phyloP scores from a whole-genome alignment of 164 flowering plant species.

The Nelumbo lutea region DNA sequence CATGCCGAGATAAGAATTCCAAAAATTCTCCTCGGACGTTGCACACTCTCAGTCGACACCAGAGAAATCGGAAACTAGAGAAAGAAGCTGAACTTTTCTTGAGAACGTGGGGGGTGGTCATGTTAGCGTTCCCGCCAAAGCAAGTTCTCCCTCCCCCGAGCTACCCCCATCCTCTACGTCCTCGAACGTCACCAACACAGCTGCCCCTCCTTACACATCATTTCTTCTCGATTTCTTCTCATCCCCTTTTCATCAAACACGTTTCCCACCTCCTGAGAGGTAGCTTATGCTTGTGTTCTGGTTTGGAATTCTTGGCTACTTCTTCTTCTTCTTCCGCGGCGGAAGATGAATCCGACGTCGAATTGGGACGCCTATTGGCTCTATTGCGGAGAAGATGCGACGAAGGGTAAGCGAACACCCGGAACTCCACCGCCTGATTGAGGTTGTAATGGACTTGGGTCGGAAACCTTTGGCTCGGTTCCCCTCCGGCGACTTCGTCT shows the following conservation, averaged over 20 bases:
- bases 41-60: no score
- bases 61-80: neutral
- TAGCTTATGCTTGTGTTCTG: slow-evolving; percentile 5
- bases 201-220: neutral
- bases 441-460: no score
- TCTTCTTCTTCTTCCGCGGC: no score
- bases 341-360: no score
- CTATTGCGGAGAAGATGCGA: slow-evolving; percentile 38
- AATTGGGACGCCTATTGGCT: slow-evolving; percentile 53
- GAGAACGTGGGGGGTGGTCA: neutral
- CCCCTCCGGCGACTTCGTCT: no score
- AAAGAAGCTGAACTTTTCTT: neutral
- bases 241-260: slow-evolving; percentile 1
- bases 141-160: slow-evolving; percentile 26
- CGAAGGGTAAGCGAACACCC: no score
- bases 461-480: no score
- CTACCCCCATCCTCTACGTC: slow-evolving; percentile 7
- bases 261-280: slow-evolving; percentile 2
- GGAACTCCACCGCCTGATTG: no score
- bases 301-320: neutral
- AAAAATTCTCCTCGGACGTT: no score
- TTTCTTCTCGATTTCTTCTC: neutral
- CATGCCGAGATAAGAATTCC: no score
- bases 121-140: slow-evolving; percentile 26
- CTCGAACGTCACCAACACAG: neutral